Percentiles rank a stretch among this genome's conserved stretches.
phyloP scores from a whole-genome alignment of 2,329 filamentous ascomycete species.

The Xylariaceae sp. region DNA sequence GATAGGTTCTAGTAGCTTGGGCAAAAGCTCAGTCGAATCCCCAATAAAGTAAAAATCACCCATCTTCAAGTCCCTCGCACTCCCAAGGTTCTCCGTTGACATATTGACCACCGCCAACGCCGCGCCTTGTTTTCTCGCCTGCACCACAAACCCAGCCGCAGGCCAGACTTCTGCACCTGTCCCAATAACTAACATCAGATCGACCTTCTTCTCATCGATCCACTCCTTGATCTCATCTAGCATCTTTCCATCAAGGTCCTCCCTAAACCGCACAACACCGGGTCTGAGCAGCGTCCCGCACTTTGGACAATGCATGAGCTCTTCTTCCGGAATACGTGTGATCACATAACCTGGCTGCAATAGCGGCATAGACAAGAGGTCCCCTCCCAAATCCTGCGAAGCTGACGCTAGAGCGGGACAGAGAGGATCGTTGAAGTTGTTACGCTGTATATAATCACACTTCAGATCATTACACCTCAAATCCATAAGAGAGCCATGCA shows the following conservation, averaged over 20 bases:
- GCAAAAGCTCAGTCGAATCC: constrained; percentile 47
- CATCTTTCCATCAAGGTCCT: constrained; percentile 61
- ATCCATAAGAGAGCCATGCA: constrained; percentile 80
- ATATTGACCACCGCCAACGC: constrained; percentile 76
- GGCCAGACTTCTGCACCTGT: constrained; percentile 76
- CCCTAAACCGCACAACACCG: constrained; percentile 85
- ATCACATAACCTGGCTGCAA: constrained; percentile 44
- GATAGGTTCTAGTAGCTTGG: constrained; percentile 36
- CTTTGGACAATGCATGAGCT: constrained; percentile 70
- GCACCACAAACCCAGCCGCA: constrained; percentile 69
- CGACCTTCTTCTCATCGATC: constrained; percentile 57
- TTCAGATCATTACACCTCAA: constrained; percentile 66
- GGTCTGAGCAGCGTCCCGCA: constrained; percentile 65
- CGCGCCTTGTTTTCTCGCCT: constrained; percentile 62
- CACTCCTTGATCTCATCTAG: constrained; percentile 61
- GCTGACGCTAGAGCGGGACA: constrained; percentile 70
- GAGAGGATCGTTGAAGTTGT: constrained; percentile 75
- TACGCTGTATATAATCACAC: constrained; percentile 64
- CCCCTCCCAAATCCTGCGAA: constrained; percentile 43
- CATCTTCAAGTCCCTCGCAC: constrained; percentile 39
- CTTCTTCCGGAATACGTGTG: constrained; percentile 42
- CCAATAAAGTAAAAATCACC: constrained; percentile 53
- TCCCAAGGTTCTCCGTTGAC: constrained; percentile 48
- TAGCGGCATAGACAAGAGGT: constrained; percentile 39
- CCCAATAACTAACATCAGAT: constrained; percentile 81